These are phyloP conservation scores for Lepidium aucheri DNA, from an alignment of 345 rosid genomes.

Conservation along the genomic window DNA sequence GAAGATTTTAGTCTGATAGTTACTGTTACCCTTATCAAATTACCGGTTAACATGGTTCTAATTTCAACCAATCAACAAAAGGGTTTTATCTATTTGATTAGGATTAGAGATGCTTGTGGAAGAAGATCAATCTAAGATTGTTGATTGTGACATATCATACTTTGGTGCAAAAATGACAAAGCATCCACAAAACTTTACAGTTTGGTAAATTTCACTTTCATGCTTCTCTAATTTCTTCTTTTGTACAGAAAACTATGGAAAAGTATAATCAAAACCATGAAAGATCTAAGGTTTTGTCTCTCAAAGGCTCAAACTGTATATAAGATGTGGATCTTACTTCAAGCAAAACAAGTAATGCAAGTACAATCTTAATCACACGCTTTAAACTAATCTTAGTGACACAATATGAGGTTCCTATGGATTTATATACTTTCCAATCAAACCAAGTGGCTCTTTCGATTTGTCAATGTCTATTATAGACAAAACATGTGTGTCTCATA, in stretches of 20 bases:
- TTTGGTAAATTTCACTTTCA: conserved; percentile 23
- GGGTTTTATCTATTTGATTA: background rate
- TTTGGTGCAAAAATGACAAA: conserved; percentile 13
- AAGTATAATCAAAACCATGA: background rate
- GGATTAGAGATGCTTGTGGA: background rate
- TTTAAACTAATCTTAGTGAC: background rate
- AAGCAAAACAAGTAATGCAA: background rate
- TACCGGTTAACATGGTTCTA: background rate
- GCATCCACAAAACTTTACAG: conserved; percentile 11
- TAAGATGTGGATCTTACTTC: background rate
- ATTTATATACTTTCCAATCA: background rate
- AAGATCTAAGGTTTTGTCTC: background rate
- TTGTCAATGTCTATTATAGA: too few relatives aligned
- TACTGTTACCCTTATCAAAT: background rate
- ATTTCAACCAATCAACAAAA: background rate
- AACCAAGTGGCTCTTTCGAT: background rate
- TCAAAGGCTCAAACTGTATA: background rate
- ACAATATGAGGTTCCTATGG: background rate
- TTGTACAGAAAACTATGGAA: background rate
- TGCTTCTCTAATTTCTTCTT: background rate
- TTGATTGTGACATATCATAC: background rate
- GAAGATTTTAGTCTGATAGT: conserved; percentile 1
- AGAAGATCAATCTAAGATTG: background rate
- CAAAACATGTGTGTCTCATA: conserved; percentile 36
- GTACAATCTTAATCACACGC: background rate